These are phyloP conservation scores for Cladorrhinum samala DNA, from an alignment of 495 filamentous ascomycete species.

Conservation along the genomic window DNA sequence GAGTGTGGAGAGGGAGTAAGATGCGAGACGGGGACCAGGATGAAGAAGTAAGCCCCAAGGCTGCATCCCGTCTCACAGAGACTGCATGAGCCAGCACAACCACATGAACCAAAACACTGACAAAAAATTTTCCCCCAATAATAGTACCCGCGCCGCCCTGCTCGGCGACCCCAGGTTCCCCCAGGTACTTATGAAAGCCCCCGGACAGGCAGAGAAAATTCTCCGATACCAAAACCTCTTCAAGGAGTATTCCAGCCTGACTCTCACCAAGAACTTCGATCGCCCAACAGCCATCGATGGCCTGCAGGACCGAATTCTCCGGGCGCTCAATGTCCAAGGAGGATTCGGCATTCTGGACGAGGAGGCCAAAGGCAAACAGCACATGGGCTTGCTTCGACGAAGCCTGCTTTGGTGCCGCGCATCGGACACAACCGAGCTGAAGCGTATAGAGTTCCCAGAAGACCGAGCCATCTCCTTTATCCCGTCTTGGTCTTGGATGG, in stretches of 20 bases:
- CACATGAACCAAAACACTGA: not conserved
- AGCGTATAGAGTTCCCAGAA: slow-evolving; percentile 9
- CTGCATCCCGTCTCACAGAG: too few species aligned
- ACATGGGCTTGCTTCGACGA: slow-evolving; percentile 7
- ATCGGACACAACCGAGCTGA: not conserved
- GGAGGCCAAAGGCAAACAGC: not conserved
- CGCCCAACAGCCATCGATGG: slow-evolving; percentile 26
- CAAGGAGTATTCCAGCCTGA: slow-evolving; percentile 24
- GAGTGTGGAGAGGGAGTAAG: slow-evolving; percentile 36
- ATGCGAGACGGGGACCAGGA: slow-evolving; percentile 25
- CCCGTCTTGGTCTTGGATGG: slow-evolving; percentile 23
- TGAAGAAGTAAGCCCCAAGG: slow-evolving; percentile 24
- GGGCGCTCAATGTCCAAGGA: slow-evolving; percentile 10
- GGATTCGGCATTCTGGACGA: slow-evolving; percentile 19
- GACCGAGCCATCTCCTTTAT: slow-evolving; percentile 1
- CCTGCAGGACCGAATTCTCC: slow-evolving; percentile 21
- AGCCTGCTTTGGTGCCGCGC: slow-evolving; percentile 21
- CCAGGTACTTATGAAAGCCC: not conserved
- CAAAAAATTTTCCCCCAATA: not conserved
- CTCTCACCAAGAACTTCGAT: slow-evolving; percentile 16
- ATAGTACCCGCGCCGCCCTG: slow-evolving; percentile 24
- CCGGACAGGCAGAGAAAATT: slow-evolving; percentile 14
- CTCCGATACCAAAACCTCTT: slow-evolving; percentile 24
- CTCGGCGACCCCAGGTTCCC: slow-evolving; percentile 33
- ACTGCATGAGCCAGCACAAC: not conserved